Conservation (phyloP, 2,329 filamentous ascomycete species). For the Aspergillus chevalieri region DNA sequence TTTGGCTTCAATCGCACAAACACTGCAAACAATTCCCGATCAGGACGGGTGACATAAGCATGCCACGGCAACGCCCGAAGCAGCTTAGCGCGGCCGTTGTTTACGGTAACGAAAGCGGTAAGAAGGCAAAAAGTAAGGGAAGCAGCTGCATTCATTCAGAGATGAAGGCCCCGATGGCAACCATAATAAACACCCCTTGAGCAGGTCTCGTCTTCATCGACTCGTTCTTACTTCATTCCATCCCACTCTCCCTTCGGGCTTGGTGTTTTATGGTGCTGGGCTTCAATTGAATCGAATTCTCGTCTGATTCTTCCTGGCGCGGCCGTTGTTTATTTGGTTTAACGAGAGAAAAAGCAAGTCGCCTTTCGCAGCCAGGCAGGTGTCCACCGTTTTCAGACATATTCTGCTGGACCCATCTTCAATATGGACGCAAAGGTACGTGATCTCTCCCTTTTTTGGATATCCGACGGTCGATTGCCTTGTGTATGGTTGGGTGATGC, state of each 20-base stretch:
- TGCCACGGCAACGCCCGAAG: constrained; percentile 9
- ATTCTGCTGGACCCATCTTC: background rate
- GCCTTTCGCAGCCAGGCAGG: background rate
- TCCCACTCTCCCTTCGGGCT: constrained; percentile 8
- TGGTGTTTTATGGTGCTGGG: constrained; percentile 5
- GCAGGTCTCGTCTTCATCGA: constrained; percentile 1
- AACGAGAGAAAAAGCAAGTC: background rate
- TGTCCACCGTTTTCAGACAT: too few species aligned
- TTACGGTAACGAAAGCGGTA: constrained; percentile 7
- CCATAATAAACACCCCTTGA: constrained; percentile 5
- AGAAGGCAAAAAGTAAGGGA: constrained; percentile 15
- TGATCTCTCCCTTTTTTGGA: constrained; percentile 14
- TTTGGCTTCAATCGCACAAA: constrained; percentile 8
- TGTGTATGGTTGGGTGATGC: too few species aligned
- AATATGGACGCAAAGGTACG: constrained; percentile 46
- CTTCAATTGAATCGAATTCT: constrained; percentile 3
- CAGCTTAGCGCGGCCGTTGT: constrained; percentile 9
- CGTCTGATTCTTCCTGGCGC: constrained; percentile 8
- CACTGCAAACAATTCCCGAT: constrained; percentile 9
- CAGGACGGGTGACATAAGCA: constrained; percentile 12
- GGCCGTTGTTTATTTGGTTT: constrained; percentile 21
- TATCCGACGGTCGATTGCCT: background rate
- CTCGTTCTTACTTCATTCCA: constrained; percentile 9
- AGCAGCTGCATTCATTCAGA: constrained; percentile 1
- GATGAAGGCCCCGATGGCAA: background rate